Conservation (phyloP, 495 filamentous ascomycete genomes). For the Trichoderma orchidacearum region DNA sequence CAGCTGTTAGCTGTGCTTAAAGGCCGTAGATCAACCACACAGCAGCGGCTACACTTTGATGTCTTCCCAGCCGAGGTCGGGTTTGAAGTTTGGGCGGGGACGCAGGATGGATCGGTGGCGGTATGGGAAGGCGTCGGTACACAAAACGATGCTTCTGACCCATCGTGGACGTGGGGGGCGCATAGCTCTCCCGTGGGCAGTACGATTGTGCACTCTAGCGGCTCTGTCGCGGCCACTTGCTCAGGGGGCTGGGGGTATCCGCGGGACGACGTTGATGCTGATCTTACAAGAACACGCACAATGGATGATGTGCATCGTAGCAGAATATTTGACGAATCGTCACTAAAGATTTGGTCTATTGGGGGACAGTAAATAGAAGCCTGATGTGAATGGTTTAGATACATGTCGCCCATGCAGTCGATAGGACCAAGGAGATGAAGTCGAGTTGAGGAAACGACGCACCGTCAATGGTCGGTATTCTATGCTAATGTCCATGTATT, state of each 20-base stretch:
- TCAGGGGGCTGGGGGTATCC: slow-evolving; percentile 32
- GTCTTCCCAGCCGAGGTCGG: slow-evolving; percentile 39
- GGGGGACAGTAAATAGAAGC: not conserved
- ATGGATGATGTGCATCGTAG: not conserved
- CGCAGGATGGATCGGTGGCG: slow-evolving; percentile 61
- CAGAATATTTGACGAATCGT: not conserved
- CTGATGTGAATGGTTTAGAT: too few relatives aligned
- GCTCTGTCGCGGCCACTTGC: slow-evolving; percentile 59
- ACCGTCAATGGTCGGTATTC: not conserved
- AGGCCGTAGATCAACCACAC: slow-evolving; percentile 57
- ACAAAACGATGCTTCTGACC: slow-evolving; percentile 34
- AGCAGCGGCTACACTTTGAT: slow-evolving; percentile 70
- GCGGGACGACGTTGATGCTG: not conserved
- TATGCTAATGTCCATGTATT: not conserved
- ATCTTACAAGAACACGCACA: not conserved
- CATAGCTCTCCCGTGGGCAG: slow-evolving; percentile 46
- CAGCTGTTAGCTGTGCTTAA: slow-evolving; percentile 53
- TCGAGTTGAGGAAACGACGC: too few relatives aligned
- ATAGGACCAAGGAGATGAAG: too few relatives aligned
- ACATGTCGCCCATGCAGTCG: too few relatives aligned
- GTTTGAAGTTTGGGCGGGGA: slow-evolving; percentile 75
- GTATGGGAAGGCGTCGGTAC: slow-evolving; percentile 56
- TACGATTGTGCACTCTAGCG: slow-evolving; percentile 50
- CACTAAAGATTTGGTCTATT: not conserved
- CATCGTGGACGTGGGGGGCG: slow-evolving; percentile 44